Evolutionary conservation across 116 monocot genomes (phyloP).

Genomic region (Trichopus zeylanicus): DNA sequence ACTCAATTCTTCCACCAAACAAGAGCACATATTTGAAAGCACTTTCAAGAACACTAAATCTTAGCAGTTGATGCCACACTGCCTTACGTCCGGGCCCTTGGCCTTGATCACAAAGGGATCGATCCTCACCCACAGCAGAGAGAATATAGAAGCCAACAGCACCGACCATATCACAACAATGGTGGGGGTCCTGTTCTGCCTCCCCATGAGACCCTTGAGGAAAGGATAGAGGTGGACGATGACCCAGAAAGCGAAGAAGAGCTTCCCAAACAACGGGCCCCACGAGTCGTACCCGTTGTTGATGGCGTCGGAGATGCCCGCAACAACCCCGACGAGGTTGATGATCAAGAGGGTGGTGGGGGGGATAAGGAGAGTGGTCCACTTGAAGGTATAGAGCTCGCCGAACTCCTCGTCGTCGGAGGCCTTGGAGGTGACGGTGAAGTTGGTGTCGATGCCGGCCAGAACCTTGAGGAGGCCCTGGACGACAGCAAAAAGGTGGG

Average conservation of each 20-base stretch:
- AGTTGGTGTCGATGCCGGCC: constrained; percentile 90
- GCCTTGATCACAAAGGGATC: constrained; percentile 77
- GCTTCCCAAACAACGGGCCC: constrained; percentile 87
- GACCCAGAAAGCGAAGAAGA: constrained; percentile 98
- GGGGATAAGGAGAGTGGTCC: constrained; percentile 87
- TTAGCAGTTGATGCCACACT: constrained; percentile 95
- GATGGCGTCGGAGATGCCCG: constrained; percentile 84
- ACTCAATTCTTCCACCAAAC: no score
- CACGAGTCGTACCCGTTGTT: constrained; percentile 88
- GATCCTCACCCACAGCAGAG: constrained; percentile 90
- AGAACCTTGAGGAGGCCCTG: constrained; percentile 90
- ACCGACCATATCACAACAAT: constrained; percentile 93
- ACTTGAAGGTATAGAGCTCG: constrained; percentile 91
- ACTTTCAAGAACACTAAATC: neutral
- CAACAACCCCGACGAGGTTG: constrained; percentile 90
- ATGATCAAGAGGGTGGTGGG: constrained; percentile 78
- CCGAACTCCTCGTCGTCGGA: constrained; percentile 48
- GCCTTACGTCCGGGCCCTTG: constrained; percentile 68
- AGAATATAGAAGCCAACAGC: constrained; percentile 84
- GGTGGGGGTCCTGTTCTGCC: constrained; percentile 89
- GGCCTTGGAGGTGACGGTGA: constrained; percentile 92
- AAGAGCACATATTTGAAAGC: neutral
- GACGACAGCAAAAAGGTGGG: constrained; percentile 83
- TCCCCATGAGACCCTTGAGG: constrained; percentile 94
- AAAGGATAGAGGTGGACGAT: constrained; percentile 94